phyloP scores from a whole-genome alignment of 129 eudicot species.

The Sambucus nigra region DNA sequence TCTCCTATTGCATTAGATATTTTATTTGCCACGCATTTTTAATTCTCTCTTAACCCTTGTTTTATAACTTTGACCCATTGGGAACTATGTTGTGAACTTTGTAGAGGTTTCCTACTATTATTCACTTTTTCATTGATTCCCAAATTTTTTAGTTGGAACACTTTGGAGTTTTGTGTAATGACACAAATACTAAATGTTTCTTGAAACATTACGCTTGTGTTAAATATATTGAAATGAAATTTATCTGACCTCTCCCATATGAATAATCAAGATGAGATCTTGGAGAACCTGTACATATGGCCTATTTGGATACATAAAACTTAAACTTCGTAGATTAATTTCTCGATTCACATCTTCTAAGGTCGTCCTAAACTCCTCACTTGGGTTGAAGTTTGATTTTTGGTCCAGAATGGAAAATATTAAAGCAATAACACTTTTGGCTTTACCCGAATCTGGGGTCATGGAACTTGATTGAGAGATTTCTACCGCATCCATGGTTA shows the following conservation, averaged over 20 bases:
- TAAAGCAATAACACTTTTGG: slow-evolving; percentile 58
- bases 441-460: slow-evolving; percentile 64
- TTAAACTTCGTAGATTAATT: slow-evolving; percentile 50
- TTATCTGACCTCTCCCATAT: slow-evolving; percentile 47
- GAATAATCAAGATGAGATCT: slow-evolving; percentile 58
- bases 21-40: too few species aligned
- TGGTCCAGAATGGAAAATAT: slow-evolving; percentile 61
- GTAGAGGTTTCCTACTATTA: too few species aligned
- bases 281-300: slow-evolving; percentile 65
- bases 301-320: slow-evolving; percentile 72
- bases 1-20: too few species aligned
- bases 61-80: too few species aligned
- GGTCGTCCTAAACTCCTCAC: slow-evolving; percentile 53
- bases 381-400: slow-evolving; percentile 63
- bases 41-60: too few species aligned
- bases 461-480: slow-evolving; percentile 60
- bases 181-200: neutral
- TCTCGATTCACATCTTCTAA: slow-evolving; percentile 59
- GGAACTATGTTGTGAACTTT: too few species aligned
- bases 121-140: too few species aligned
- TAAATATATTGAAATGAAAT: too few species aligned
- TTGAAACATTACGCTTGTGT: too few species aligned
- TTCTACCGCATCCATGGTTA: slow-evolving; percentile 58
- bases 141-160: neutral
- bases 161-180: neutral